Base-by-base conservation (phyloP, 768 basidiomycete genomes). In the Suillus brevipes region DNA sequence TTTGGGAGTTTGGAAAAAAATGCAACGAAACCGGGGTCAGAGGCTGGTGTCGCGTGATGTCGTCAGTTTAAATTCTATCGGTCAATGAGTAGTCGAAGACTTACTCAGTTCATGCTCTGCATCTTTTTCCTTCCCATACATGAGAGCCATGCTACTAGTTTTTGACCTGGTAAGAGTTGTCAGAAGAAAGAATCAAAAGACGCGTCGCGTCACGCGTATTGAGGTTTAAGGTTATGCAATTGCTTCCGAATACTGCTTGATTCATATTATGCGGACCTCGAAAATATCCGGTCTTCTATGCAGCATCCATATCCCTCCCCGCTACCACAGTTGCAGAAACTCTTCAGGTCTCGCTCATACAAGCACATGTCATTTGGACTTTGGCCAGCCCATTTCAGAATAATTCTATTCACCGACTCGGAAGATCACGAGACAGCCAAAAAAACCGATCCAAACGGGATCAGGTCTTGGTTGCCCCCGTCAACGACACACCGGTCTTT, bases 11-110 rank as follows among this genome's bases (percentile, higher is more conserved):
- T 83, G 10, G 75, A 72, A 72, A 89, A 92, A 78, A 90, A 92
- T 0, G 84, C 75, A 71, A 90, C 85, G 73, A 97, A 97, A 0
- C 91, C 91, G 7, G 89, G 86, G 74, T 94, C 91, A n/a, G 85
- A 83, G 16, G 81, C 79, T 65, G 88, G 86, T 68, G 90, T 91
- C 70, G 70, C 7, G 18, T 77, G n/a, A n/a, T n/a, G n/a, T n/a
- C n/a, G n/a, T n/a, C n/a, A 47, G 31, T 52, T 23, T 12, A 52
- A 25, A 25, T 23, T 25, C 28, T 16, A 9, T 52, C 14, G 1
- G 56, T 25, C 12, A 12, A n/a, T 13, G 34, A 25, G 37, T 14
- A 23, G 7, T 18, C 7, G 23, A 16, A 38, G 13, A 31, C 63
- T 64, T 36, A 64, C 63, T 34, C 20, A 68, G 63, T 38, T 77